A percentile compares a stretch with the other conserved stretches of the same genome.
Evolutionary conservation across 148 eudicot species (phyloP).

Genomic region (Limonium bicolor): DNA sequence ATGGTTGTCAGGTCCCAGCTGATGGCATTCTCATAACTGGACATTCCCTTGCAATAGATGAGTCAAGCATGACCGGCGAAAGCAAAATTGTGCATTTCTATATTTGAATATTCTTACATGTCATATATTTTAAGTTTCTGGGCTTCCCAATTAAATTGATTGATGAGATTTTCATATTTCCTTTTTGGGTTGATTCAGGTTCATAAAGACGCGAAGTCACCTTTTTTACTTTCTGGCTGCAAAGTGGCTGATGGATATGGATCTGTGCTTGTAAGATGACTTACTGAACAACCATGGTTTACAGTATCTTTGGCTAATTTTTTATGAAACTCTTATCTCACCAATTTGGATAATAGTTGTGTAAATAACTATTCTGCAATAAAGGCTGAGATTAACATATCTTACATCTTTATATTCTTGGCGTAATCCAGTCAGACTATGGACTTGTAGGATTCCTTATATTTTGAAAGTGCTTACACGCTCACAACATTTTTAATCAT

Average conservation of each 20-base stretch:
- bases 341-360: too few species aligned
- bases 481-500: too few species aligned
- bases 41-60: slow-evolving; percentile 22
- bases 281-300: background rate
- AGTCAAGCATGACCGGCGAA: slow-evolving; percentile 32
- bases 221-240: slow-evolving; percentile 94
- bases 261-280: slow-evolving; percentile 76
- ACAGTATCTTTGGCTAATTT: too few species aligned
- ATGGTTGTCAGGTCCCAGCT: slow-evolving; percentile 37
- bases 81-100: slow-evolving; percentile 51
- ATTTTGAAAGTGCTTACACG: too few species aligned
- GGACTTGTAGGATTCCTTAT: too few species aligned
- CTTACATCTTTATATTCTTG: too few species aligned
- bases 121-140: background rate
- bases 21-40: slow-evolving; percentile 28
- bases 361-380: too few species aligned
- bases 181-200: slow-evolving; percentile 29
- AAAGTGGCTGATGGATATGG: slow-evolving; percentile 96
- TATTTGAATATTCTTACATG: background rate
- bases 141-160: background rate
- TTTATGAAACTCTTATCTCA: too few species aligned
- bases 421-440: too few species aligned
- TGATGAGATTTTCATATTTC: background rate
- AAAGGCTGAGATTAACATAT: too few species aligned
- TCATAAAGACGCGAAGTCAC: slow-evolving; percentile 46